Evolutionary conservation across 768 basidiomycete species (phyloP), one percentile per base, ranked within the genome.

Genomic region (Suillus paluster): DNA sequence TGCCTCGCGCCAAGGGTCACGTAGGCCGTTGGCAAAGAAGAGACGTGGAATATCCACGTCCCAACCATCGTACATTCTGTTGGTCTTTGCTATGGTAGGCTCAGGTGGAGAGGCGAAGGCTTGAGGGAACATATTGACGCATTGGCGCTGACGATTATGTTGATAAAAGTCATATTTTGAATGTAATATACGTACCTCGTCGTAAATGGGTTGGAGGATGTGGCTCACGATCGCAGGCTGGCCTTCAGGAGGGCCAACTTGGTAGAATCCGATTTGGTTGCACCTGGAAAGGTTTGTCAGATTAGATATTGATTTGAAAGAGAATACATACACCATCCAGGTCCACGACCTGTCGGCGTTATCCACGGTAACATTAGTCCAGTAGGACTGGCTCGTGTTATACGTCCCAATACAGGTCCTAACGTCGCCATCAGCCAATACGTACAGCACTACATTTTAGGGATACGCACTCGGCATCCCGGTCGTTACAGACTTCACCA

Each of bases 321-420:
- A n/a, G n/a, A n/a, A n/a, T n/a, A n/a, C n/a, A n/a, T n/a, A n/a
- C 87, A 87, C 83, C 68, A 89, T 84, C 90, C 90, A 91, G 62
- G 76, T 72, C 89, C 90, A 92, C 4, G 90, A 89, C 25, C 90
- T 82, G 4, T 58, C 63, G 0, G 77, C 59, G 62, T 91, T 86
- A 70, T 90, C 74, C 46, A 91, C 73, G 7, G 78, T 72, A 4
- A 79, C 85, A 63, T 87, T 75, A 17, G 86, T 87, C 75, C 79
- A 92, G 71, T 68, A 83, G 2, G 69, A 50, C 55, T 67, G 59
- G 19, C 63, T 77, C 1, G 74, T 38, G 60, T 82, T 62, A 54
- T 82, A 82, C 3, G 79, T 73, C 12, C 81, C 81, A 23, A 83
- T 66, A 49, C 80, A 82, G 6, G 73, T 68, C 56, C 72, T 72